Evolutionary conservation across 768 basidiomycete species (phyloP).

Genomic region (Amylocystis lapponica): DNA sequence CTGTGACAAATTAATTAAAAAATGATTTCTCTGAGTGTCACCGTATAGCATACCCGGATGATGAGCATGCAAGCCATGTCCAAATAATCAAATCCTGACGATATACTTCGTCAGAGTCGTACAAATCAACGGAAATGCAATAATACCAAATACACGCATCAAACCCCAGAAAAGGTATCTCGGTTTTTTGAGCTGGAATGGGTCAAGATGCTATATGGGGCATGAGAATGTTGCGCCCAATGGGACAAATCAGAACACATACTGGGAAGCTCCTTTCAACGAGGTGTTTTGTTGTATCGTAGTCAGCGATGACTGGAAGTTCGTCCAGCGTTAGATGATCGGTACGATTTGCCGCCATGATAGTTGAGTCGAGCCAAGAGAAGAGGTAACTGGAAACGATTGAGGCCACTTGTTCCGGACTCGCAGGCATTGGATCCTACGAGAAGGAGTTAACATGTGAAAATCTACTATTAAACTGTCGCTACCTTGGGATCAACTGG

Average conservation of each 20-base stretch:
- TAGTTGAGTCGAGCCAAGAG: constrained; percentile 48
- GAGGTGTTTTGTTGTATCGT: constrained; percentile 31
- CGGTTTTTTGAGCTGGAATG: constrained; percentile 17
- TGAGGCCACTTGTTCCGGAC: constrained; percentile 27
- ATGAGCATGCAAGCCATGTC: constrained; percentile 6
- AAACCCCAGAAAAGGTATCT: constrained; percentile 23
- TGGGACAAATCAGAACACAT: constrained; percentile 9
- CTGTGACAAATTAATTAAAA: neutral
- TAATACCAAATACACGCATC: constrained; percentile 16
- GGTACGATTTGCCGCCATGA: constrained; percentile 39
- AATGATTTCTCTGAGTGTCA: no score
- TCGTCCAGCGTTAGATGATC: constrained; percentile 37
- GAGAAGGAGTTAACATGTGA: neutral
- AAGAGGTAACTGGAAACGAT: constrained; percentile 33
- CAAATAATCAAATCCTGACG: constrained; percentile 6
- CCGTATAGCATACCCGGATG: constrained; percentile 6
- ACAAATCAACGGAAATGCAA: neutral
- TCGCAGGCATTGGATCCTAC: constrained; percentile 18
- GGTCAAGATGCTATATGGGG: constrained; percentile 25
- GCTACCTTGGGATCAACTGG: constrained; percentile 50
- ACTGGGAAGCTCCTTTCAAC: constrained; percentile 28
- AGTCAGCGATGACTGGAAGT: constrained; percentile 46
- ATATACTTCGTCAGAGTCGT: neutral
- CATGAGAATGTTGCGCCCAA: neutral
- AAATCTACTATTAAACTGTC: neutral